These are phyloP conservation scores for Clarireedia paspali DNA, from an alignment of 2,329 filamentous ascomycete species.

Conservation along the genomic window DNA sequence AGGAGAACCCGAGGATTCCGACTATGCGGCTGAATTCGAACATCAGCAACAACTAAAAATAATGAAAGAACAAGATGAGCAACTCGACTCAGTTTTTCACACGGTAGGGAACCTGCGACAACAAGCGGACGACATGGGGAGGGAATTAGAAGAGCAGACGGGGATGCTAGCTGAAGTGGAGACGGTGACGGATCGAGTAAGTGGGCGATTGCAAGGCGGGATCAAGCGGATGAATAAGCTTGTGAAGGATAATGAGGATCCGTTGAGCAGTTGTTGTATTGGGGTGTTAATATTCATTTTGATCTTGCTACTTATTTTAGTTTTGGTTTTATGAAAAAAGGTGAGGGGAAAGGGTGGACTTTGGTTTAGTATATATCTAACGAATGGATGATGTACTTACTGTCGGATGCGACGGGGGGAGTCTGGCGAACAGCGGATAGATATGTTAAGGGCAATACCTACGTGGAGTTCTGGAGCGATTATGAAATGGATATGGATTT, in stretches of 20 bases:
- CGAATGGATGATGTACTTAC: too few relatives aligned
- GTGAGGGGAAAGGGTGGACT: too few relatives aligned
- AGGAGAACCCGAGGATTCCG: conserved; percentile 27
- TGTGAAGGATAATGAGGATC: conserved; percentile 84
- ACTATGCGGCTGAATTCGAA: conserved; percentile 71
- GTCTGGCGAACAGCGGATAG: too few relatives aligned
- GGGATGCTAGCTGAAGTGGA: conserved; percentile 86
- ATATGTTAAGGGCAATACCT: too few relatives aligned
- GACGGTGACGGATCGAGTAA: conserved; percentile 75
- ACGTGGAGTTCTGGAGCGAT: too few relatives aligned
- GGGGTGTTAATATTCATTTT: conserved; percentile 79
- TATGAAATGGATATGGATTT: too few relatives aligned
- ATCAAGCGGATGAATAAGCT: conserved; percentile 81
- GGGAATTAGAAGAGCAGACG: conserved; percentile 90
- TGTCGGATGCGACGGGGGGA: too few relatives aligned
- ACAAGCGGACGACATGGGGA: conserved; percentile 92
- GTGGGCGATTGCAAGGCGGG: conserved; percentile 75
- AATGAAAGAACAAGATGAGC: conserved; percentile 90
- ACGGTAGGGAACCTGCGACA: conserved; percentile 85
- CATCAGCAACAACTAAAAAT: conserved; percentile 85
- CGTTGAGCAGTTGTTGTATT: conserved; percentile 83
- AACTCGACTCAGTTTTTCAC: conserved; percentile 84
- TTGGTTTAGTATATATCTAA: too few relatives aligned
- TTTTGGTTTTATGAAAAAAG: conserved; percentile 48
- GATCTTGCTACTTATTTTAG: conserved; percentile 75